Percentiles rank a stretch among this genome's conserved stretches.
phyloP scores from a whole-genome alignment of 352 stramenopile species.

The Globisporangium cederbergense region DNA sequence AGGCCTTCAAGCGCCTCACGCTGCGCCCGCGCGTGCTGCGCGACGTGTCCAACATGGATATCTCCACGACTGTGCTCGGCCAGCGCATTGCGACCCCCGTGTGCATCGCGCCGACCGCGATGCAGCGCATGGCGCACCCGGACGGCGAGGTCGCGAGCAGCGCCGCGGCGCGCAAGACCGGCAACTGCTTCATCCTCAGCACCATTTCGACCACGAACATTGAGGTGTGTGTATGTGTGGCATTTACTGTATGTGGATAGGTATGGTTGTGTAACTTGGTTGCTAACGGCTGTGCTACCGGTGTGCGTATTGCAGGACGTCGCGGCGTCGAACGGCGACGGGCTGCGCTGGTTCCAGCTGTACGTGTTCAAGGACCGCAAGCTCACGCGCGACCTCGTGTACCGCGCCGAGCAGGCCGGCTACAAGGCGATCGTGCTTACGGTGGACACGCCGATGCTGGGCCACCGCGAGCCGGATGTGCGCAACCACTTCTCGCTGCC shows the following conservation, averaged over 20 bases:
- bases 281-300: background rate
- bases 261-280: background rate
- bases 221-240: conserved; percentile 38
- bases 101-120: conserved; percentile 89
- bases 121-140: conserved; percentile 95
- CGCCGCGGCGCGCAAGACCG: conserved; percentile 75
- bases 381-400: conserved; percentile 90
- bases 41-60: conserved; percentile 91
- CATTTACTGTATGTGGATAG: background rate
- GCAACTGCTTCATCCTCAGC: conserved; percentile 91
- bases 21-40: conserved; percentile 93
- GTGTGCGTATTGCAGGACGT: conserved; percentile 30
- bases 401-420: conserved; percentile 89
- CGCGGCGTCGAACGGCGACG: conserved; percentile 54
- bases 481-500: conserved; percentile 91
- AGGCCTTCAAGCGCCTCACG: conserved; percentile 91
- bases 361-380: conserved; percentile 95
- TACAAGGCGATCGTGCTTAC: conserved; percentile 95
- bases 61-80: conserved; percentile 90
- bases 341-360: conserved; percentile 93
- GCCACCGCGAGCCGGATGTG: conserved; percentile 94
- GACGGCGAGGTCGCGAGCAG: conserved; percentile 90
- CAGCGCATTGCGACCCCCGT: conserved; percentile 90
- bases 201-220: conserved; percentile 91
- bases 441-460: conserved; percentile 95